Base-by-base conservation (phyloP, 202 grass and related monocot genomes). In the Zoysia matrella region DNA sequence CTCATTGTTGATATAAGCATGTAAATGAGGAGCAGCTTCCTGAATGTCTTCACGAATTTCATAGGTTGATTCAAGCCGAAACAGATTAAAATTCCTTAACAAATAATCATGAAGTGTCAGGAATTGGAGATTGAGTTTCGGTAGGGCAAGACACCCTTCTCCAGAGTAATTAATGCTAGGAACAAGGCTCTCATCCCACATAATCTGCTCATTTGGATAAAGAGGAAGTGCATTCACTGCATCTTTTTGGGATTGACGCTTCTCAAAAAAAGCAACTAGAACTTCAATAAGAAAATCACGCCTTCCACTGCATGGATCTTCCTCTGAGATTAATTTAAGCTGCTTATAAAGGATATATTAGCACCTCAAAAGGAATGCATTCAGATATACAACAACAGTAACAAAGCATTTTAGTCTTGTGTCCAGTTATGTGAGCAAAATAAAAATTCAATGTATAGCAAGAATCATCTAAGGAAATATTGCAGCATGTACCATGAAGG, bases 11-110 rank as follows among this genome's bases (percentile, higher is more conserved):
- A 99, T 91, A 80, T 95, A 95, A 72, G 92, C 79, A 85, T 95
- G 91, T 73, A 99, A 81, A 92, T 99, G 96, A 80, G 96, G 96
- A 86, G 92, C 89, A 69, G 96, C 92, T 84, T 94, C 96, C 45
- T 99, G 93, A 64, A 99, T 99, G 84, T 95, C 91, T 91, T 99
- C 96, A 62, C 96, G 96, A 46, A 99, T 99, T 90, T 99, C 96
- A 77, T 99, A 99, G 68, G 96, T 99, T 43, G 96, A 99, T 86
- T 99, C 96, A 75, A 99, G 93, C 77, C 96, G 90, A 72, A 99
- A 99, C 52, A 99, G 87, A 86, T 99, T 99, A 72, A 99, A 99
- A 86, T 99, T 99, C 82, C 96, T 89, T 73, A 99, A 76, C 43
- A 99, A 86, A 84, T 99, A 99, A 83, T 99, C 96, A 88, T 95